Base-by-base conservation (phyloP, 1,139 yeast species). In the Candida sp. region DNA sequence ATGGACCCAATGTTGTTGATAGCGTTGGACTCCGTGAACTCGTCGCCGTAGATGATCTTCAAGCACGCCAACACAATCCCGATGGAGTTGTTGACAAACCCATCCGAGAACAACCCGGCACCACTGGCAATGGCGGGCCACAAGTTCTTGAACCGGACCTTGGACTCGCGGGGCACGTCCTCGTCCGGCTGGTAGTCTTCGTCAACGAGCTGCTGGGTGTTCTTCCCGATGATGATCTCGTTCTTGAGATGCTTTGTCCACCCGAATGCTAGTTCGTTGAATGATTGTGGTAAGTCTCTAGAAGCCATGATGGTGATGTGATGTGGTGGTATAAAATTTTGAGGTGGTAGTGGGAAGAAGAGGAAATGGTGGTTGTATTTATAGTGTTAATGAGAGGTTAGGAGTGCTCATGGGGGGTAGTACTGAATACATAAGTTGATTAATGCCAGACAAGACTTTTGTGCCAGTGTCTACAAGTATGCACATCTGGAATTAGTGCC, bases 31-130 rank as follows among this genome's bases (percentile, higher is more conserved):
- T 78, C 62, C 3, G 81, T 68, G 65, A 86, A 86, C 60, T 80
- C 81, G 0, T 67, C 67, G 9, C 91, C 91, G 65, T 91, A 91
- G 39, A 91, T 73, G 3, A 66, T 70, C n/a, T 77, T 66, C 56
- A 92, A 76, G 70, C 92, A 85, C 11, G 93, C 83, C 45, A 85
- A 78, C 23, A 88, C 96, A 11, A 93, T 80, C 51, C 92, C 84
- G 54, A 90, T 88, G 46, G 96, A 84, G 71, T 89, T 89, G 68
- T 90, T 90, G 58, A 90, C 88, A 65, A 90, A 91, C 53, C 97
- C 97, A 69, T 92, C 97, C 30, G 94, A 85, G 66, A 92, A 90
- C 49, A 92, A 76, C 50, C 97, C 97, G 1, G 97, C 94, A 56
- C 97, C 97, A 1, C 96, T 85, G 26, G 92, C 86, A 57, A 89